A percentile compares a stretch with the other conserved stretches of the same genome.
phyloP scores from a whole-genome alignment of 352 stramenopile species.

The Aphanomyces invadans region DNA sequence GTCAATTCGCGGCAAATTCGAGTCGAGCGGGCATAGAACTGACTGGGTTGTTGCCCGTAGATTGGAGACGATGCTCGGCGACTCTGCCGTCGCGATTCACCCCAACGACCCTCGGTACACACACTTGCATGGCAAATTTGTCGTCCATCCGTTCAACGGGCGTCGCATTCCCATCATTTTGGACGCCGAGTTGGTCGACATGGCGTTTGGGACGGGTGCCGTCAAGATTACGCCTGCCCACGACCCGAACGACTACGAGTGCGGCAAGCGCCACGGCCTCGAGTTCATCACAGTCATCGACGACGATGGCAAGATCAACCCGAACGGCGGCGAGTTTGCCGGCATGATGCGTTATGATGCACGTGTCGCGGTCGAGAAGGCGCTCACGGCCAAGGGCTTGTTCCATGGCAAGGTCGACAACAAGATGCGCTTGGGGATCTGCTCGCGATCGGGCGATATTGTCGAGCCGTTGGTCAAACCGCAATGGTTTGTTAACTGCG shows the following conservation, averaged over 20 bases:
- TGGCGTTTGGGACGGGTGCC: constrained; percentile 96
- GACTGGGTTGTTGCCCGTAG: constrained; percentile 62
- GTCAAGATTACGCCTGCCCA: constrained; percentile 99
- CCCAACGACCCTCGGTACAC: constrained; percentile 97
- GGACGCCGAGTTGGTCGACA: constrained; percentile 96
- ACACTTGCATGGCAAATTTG: constrained; percentile 97
- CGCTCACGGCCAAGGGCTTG: constrained; percentile 90
- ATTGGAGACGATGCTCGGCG: constrained; percentile 99
- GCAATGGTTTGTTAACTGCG: constrained; percentile 96
- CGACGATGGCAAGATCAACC: constrained; percentile 95
- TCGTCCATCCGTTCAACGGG: constrained; percentile 97
- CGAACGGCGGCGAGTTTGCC: constrained; percentile 82
- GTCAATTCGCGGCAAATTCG: too few species aligned
- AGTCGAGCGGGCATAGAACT: too few species aligned
- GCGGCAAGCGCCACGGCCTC: constrained; percentile 94
- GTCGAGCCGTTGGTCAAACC: constrained; percentile 99
- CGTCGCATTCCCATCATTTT: constrained; percentile 96
- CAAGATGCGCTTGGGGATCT: constrained; percentile 97
- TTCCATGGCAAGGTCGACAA: constrained; percentile 96
- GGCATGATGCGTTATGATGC: constrained; percentile 88
- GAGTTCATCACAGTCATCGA: constrained; percentile 98
- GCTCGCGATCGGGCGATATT: constrained; percentile 97
- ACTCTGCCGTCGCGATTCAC: constrained; percentile 97
- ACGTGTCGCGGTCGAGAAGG: constrained; percentile 78
- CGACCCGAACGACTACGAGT: constrained; percentile 99